phyloP scores from a whole-genome alignment of 2,329 filamentous ascomycete genomes.

The Neofusicoccum kwambonambiense region DNA sequence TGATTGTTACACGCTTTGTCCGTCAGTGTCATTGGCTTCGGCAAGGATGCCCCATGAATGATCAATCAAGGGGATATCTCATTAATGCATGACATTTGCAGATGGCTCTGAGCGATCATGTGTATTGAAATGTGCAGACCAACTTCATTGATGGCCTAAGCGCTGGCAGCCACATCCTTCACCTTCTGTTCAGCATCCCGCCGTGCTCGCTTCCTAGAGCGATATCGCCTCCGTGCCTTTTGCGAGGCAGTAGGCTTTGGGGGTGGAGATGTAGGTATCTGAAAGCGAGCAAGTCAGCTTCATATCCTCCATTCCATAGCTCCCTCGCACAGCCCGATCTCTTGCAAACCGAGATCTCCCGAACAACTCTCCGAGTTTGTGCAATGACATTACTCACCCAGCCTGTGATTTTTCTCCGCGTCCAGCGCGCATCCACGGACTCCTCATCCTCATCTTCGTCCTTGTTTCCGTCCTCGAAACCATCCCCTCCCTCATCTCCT shows the following conservation, averaged over 20 bases:
- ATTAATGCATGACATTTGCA: no score
- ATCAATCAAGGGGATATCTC: no score
- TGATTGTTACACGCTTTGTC: no score
- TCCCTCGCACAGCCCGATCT: background rate
- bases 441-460: background rate
- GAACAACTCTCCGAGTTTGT: no score
- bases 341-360: no score
- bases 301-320: background rate
- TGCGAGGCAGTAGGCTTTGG: background rate
- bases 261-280: background rate
- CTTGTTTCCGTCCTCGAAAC: background rate
- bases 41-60: no score
- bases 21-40: no score
- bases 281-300: background rate
- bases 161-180: no score
- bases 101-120: no score
- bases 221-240: constrained; percentile 2
- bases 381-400: background rate
- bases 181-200: constrained; percentile 7
- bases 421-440: background rate
- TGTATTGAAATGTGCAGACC: no score
- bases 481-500: background rate
- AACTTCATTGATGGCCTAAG: no score
- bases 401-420: background rate
- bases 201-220: constrained; percentile 19